A percentile compares a stretch with the other conserved stretches of the same genome.
phyloP scores from a whole-genome alignment of 148 eudicot species.

The Vaccinium darrowii region DNA sequence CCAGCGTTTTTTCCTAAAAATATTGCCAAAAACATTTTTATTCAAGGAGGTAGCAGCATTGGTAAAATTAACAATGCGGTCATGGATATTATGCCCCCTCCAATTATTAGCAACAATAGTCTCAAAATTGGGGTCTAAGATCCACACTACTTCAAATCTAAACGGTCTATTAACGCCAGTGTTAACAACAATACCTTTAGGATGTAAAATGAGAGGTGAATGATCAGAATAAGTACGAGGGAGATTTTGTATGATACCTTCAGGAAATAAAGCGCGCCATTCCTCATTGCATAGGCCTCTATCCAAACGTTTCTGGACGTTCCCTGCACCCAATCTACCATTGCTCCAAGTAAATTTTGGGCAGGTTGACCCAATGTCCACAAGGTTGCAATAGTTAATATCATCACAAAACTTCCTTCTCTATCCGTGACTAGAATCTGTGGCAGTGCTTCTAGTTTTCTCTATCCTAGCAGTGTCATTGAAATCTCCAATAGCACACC shows the following conservation, averaged over 20 bases:
- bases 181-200: background rate
- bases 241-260: background rate
- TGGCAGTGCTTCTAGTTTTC: too few relatives aligned
- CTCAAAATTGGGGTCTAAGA: background rate
- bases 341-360: background rate
- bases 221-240: background rate
- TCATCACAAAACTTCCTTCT: background rate
- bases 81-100: background rate
- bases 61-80: too few relatives aligned
- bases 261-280: background rate
- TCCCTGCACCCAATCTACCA: background rate
- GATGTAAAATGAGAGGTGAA: background rate
- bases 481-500: too few relatives aligned
- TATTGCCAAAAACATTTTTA: background rate
- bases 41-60: background rate
- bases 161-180: background rate
- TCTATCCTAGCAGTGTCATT: too few relatives aligned
- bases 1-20: background rate
- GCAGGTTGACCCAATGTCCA: background rate
- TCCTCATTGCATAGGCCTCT: background rate
- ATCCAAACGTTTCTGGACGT: background rate
- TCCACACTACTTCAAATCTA: background rate
- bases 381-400: background rate
- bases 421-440: too few relatives aligned
- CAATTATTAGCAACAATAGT: background rate